Conservation (phyloP, 2,329 filamentous ascomycete genomes). For the Botrytis elliptica region DNA sequence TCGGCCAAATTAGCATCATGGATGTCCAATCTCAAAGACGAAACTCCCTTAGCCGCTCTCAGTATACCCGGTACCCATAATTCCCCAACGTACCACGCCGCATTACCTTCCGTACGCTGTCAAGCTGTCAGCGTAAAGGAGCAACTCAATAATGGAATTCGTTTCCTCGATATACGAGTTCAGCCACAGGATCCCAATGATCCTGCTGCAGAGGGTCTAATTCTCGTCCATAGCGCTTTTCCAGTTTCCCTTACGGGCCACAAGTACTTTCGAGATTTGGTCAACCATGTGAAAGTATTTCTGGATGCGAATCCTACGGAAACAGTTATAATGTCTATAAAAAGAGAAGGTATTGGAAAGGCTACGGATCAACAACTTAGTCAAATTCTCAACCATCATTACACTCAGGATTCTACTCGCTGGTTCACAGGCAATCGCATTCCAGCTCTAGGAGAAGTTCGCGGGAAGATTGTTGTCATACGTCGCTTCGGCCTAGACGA, state of each 20-base stretch:
- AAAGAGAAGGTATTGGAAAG: conserved; percentile 83
- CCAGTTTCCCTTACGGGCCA: conserved; percentile 79
- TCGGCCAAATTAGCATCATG: conserved; percentile 68
- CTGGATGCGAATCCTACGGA: conserved; percentile 76
- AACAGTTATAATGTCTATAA: conserved; percentile 80
- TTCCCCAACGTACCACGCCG: conserved; percentile 78
- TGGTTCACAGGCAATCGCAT: conserved; percentile 81
- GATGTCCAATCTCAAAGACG: conserved; percentile 76
- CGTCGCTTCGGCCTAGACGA: conserved; percentile 72
- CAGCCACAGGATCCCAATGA: conserved; percentile 60
- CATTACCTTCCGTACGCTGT: conserved; percentile 89
- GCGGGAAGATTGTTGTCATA: conserved; percentile 81
- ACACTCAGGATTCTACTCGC: conserved; percentile 56
- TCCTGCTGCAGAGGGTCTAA: conserved; percentile 61
- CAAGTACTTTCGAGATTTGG: conserved; percentile 74
- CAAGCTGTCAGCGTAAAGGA: conserved; percentile 75
- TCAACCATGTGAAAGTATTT: conserved; percentile 71
- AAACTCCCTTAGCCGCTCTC: conserved; percentile 72
- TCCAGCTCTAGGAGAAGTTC: conserved; percentile 73
- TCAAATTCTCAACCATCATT: conserved; percentile 70
- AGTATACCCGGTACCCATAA: conserved; percentile 97
- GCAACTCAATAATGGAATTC: conserved; percentile 86
- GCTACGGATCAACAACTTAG: conserved; percentile 77
- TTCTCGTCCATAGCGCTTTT: conserved; percentile 87
- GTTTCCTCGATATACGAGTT: conserved; percentile 91